These are phyloP conservation scores for Carex parvula DNA, from an alignment of 176 grass and related monocot genomes.

Conservation along the genomic window DNA sequence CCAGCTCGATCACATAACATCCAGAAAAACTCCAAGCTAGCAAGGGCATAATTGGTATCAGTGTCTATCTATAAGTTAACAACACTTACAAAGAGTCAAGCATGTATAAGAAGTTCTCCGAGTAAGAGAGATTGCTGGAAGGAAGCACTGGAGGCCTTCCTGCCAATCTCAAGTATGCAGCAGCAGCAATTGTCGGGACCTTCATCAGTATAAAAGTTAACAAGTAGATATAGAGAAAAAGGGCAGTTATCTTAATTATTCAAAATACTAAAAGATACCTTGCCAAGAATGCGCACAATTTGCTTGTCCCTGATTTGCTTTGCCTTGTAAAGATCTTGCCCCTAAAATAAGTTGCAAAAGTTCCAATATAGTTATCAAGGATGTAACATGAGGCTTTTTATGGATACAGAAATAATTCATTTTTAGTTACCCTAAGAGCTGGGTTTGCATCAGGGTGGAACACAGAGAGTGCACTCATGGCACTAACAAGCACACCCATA, in stretches of 20 bases:
- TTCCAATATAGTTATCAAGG: background rate
- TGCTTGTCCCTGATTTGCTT: slow-evolving; percentile 96
- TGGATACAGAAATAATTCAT: background rate
- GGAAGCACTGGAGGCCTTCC: slow-evolving; percentile 83
- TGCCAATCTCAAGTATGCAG: slow-evolving; percentile 87
- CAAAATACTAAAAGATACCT: slow-evolving; percentile 47
- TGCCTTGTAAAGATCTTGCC: slow-evolving; percentile 84
- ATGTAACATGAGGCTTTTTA: background rate
- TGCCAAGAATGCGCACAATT: slow-evolving; percentile 88
- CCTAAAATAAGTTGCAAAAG: slow-evolving; percentile 37
- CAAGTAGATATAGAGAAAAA: background rate
- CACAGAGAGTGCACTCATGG: slow-evolving; percentile 91
- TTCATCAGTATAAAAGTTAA: slow-evolving; percentile 16
- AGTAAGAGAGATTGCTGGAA: slow-evolving; percentile 85
- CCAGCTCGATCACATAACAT: background rate
- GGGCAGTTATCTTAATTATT: background rate
- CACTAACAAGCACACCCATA: slow-evolving; percentile 96
- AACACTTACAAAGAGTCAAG: slow-evolving; percentile 85
- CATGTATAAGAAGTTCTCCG: slow-evolving; percentile 96
- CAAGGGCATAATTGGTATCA: slow-evolving; percentile 1
- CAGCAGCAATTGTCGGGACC: slow-evolving; percentile 85
- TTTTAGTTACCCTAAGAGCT: slow-evolving; percentile 73
- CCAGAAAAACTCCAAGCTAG: background rate
- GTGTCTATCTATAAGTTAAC: background rate
- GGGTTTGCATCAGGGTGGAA: slow-evolving; percentile 99